Evolutionary conservation across 2,329 filamentous ascomycete species (phyloP).

Genomic region (Fusarium brevicatenulatum): DNA sequence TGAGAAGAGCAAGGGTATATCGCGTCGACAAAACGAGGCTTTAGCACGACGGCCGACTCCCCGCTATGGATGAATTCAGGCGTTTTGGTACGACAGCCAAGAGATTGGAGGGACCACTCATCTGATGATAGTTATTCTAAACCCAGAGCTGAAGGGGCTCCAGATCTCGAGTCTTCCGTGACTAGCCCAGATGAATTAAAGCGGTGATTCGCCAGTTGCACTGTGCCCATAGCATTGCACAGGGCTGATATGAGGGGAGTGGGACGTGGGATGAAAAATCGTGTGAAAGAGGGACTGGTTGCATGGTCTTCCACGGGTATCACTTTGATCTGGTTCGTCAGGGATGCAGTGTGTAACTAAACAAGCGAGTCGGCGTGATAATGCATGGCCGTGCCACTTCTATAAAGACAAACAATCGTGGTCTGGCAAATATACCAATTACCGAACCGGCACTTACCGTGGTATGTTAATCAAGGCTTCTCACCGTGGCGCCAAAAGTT

Average conservation of each 20-base stretch:
- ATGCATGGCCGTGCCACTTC: slow-evolving; percentile 2
- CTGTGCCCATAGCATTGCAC: not conserved
- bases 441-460: slow-evolving; percentile 17
- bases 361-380: slow-evolving; percentile 24
- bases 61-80: slow-evolving; percentile 16
- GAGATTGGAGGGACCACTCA: slow-evolving; percentile 5
- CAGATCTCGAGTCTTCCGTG: slow-evolving; percentile 11
- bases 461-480: not conserved
- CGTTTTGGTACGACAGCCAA: not conserved
- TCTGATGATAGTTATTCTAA: not conserved
- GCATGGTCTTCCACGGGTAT: not conserved
- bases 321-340: not conserved
- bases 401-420: not conserved
- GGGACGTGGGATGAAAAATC: not conserved
- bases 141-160: not conserved
- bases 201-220: not conserved
- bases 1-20: not conserved
- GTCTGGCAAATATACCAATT: slow-evolving; percentile 1
- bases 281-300: not conserved
- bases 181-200: not conserved
- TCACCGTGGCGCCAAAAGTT: not conserved
- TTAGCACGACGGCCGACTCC: slow-evolving; percentile 21
- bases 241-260: slow-evolving; percentile 1
- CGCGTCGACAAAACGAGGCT: slow-evolving; percentile 16
- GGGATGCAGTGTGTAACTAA: slow-evolving; percentile 14